These are phyloP conservation scores for Craterostigma plantagineum DNA, from an alignment of 257 asterid species.

Conservation along the genomic window DNA sequence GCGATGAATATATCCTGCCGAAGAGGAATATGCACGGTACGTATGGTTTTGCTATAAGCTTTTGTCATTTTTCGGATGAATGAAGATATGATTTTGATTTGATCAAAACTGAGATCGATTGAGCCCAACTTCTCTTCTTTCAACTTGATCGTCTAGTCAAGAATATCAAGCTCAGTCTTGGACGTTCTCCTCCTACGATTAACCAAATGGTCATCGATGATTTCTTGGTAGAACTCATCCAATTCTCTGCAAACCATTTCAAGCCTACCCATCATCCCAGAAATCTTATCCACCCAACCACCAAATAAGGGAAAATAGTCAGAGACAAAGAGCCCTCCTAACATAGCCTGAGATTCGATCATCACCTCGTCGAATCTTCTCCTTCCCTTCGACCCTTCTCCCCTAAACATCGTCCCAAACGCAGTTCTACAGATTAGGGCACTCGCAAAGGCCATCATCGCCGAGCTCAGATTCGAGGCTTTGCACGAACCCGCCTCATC, in stretches of 20 bases:
- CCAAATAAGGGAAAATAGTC: constrained; percentile 19
- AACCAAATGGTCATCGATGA: constrained; percentile 19
- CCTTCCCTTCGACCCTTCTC: background rate
- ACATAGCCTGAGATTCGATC: background rate
- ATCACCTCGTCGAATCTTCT: background rate
- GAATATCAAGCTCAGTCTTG: constrained; percentile 8
- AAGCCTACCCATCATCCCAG: constrained; percentile 20
- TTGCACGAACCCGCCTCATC: background rate
- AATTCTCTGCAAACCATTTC: constrained; percentile 9
- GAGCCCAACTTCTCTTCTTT: constrained; percentile 7
- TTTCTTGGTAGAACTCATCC: too few species aligned
- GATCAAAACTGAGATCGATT: constrained; percentile 12
- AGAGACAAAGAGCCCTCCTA: constrained; percentile 10
- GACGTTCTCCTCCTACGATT: constrained; percentile 3
- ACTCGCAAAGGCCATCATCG: background rate
- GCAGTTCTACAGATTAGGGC: background rate
- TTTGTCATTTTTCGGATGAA: constrained; percentile 19
- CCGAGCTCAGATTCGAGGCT: background rate
- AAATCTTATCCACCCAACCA: constrained; percentile 15
- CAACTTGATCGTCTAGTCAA: constrained; percentile 19
- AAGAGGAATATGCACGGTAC: too few species aligned
- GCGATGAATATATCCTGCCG: constrained; percentile 21
- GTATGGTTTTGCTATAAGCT: constrained; percentile 11
- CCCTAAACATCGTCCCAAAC: background rate
- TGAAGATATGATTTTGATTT: constrained; percentile 18